Base-by-base conservation (phyloP, 495 filamentous ascomycete species). In the Rhizodiscina lignyota region DNA sequence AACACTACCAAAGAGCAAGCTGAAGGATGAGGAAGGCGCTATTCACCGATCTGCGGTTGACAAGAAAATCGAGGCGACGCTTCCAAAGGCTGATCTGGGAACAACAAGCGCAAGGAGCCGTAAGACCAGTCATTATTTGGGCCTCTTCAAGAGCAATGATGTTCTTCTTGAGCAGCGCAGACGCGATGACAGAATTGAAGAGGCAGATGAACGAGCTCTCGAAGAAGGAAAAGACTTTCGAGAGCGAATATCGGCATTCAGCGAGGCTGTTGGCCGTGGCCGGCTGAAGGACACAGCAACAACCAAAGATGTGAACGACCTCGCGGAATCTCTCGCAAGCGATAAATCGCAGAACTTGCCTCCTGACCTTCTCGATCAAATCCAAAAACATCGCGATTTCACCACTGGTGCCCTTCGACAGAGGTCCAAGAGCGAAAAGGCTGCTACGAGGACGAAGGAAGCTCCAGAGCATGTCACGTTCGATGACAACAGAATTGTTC, bases 111-210 rank as follows among this genome's bases (percentile, higher is more conserved):
- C 72, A 34, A 74, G 89, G 41, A 94, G 85, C 56, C 74, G 89
- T 39, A 97, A 97, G 59, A 77, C 87, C 30, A 93, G 83, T 51
- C 86, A 97, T 53, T 83, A 80, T 48, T 56, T 97, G 30, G 73
- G 89, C 2, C 67, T 94, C 34, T 97, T 97, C 65, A 89, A 83
- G 52, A 83, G 94, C 49, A 89, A 85, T 39, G 77, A 83, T 18
- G 59, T 59, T 8, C 65, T 60, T 10, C 56, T 66, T 15, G 68
- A 69, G 29, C 53, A 43, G 17, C 49, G 38, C 42, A 56, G 47
- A 39, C 37, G 37, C 16, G 51, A 59, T 35, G 48, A 55, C 37
- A 45, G n/a, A n/a, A n/a, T n/a, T n/a, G n/a, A n/a, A n/a, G n/a
- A 45, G 41, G 42, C 53, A 36, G 18, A 32, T 32, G 45, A 38